A percentile compares a stretch with the other conserved stretches of the same genome.
These are phyloP conservation scores for Xylaria cubensis DNA, from an alignment of 495 filamentous ascomycete species.

Conservation along the genomic window DNA sequence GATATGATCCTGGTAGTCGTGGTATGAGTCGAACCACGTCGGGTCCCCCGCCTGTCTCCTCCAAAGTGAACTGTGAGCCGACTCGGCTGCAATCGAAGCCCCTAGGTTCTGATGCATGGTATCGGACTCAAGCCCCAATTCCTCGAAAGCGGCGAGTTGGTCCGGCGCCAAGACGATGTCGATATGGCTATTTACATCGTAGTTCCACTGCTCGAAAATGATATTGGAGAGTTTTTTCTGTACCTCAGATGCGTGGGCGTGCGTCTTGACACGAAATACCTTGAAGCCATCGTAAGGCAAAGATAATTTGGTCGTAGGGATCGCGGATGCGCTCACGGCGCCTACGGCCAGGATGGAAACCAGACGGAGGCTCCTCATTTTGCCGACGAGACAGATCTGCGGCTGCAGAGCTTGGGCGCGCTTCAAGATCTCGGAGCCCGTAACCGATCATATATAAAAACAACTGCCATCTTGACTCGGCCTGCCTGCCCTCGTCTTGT, in stretches of 20 bases:
- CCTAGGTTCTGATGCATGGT: slow-evolving; percentile 55
- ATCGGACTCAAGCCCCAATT: slow-evolving; percentile 41
- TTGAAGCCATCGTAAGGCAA: slow-evolving; percentile 49
- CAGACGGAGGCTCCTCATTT: slow-evolving; percentile 5
- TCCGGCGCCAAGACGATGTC: slow-evolving; percentile 49
- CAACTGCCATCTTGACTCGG: neutral
- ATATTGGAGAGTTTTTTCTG: slow-evolving; percentile 40
- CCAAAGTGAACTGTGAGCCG: slow-evolving; percentile 5
- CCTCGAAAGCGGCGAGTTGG: slow-evolving; percentile 43
- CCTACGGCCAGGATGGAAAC: slow-evolving; percentile 6
- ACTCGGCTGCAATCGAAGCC: slow-evolving; percentile 49
- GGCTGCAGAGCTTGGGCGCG: neutral
- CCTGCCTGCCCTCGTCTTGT: neutral
- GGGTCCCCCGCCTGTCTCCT: slow-evolving; percentile 32
- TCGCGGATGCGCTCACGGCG: slow-evolving; percentile 9
- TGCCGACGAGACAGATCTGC: neutral
- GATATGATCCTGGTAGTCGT: slow-evolving; percentile 53
- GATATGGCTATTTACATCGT: slow-evolving; percentile 37
- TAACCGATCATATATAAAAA: neutral
- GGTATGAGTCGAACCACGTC: slow-evolving; percentile 56
- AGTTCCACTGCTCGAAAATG: slow-evolving; percentile 39
- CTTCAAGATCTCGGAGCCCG: neutral
- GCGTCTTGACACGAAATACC: slow-evolving; percentile 44
- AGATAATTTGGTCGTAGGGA: slow-evolving; percentile 4
- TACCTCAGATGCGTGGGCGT: slow-evolving; percentile 31